These are phyloP conservation scores for Polyporus tsugae DNA, from an alignment of 1,284 basidiomycete genomes.

Conservation along the genomic window DNA sequence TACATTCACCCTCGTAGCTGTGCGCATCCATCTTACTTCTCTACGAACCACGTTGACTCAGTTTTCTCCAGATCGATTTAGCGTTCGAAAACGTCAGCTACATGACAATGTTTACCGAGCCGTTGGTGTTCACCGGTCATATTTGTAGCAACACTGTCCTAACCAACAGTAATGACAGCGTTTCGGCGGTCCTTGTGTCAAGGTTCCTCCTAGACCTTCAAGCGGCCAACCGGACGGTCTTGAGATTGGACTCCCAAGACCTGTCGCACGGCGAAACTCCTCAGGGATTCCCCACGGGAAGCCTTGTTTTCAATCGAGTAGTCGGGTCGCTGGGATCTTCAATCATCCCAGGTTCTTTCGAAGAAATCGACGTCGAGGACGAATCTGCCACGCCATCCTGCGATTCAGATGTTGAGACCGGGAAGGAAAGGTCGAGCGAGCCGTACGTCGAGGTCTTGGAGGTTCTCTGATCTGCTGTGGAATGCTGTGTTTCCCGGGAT, in stretches of 20 bases:
- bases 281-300: not conserved
- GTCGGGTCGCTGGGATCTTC: slow-evolving; percentile 11
- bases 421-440: not conserved
- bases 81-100: not conserved
- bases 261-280: not conserved
- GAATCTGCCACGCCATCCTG: not conserved
- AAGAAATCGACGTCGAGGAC: not conserved
- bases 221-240: slow-evolving; percentile 3
- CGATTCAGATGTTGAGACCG: not conserved
- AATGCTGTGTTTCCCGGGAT: not conserved
- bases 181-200: slow-evolving; percentile 14
- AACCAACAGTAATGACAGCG: not conserved
- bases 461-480: not conserved
- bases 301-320: slow-evolving; percentile 4
- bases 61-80: not conserved
- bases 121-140: not conserved
- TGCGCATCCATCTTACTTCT: not conserved
- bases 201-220: slow-evolving; percentile 17
- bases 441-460: not conserved
- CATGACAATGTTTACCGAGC: slow-evolving; percentile 10
- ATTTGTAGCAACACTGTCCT: no score
- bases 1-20: slow-evolving; percentile 2
- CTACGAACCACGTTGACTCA: not conserved
- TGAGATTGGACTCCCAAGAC: not conserved
- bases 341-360: not conserved